Percentiles rank a stretch among this genome's conserved stretches.
phyloP scores from a whole-genome alignment of 108 stramenopile species.

The Nitzschia sp. region DNA sequence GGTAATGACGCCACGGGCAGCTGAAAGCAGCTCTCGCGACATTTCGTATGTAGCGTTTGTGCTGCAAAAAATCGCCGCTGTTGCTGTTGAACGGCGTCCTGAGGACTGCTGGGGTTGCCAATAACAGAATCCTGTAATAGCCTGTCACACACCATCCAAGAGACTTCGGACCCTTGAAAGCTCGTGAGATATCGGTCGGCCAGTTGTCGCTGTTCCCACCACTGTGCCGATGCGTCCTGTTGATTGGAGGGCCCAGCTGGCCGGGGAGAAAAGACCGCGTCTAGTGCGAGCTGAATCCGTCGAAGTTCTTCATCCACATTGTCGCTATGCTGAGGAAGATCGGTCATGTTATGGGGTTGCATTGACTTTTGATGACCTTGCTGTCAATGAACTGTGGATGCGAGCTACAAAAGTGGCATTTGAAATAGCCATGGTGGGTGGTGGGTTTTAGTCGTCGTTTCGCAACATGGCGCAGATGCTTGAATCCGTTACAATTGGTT shows the following conservation, averaged over 20 bases:
- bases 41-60: constrained; percentile 84
- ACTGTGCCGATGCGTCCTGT: constrained; percentile 18
- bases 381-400: too few relatives aligned
- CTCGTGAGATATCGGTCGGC: constrained; percentile 80
- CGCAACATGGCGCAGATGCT: too few relatives aligned
- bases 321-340: constrained; percentile 62
- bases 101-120: neutral
- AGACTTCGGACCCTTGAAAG: constrained; percentile 66
- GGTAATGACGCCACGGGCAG: constrained; percentile 53
- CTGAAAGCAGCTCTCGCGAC: constrained; percentile 56
- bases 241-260: constrained; percentile 6
- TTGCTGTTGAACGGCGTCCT: constrained; percentile 39
- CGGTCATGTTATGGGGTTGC: constrained; percentile 1
- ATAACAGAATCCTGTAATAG: constrained; percentile 41
- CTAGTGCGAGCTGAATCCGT: constrained; percentile 67
- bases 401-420: too few relatives aligned
- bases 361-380: too few relatives aligned
- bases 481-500: too few relatives aligned
- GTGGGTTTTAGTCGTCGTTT: too few relatives aligned
- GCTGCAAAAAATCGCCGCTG: constrained; percentile 87
- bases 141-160: constrained; percentile 86
- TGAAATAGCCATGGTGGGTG: too few relatives aligned
- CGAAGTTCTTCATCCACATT: constrained; percentile 74
- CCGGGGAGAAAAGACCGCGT: constrained; percentile 60
- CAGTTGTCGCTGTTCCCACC: constrained; percentile 68